These are phyloP conservation scores for Penicillium sclerotiorum DNA, from an alignment of 2,329 filamentous ascomycete genomes.

Conservation along the genomic window DNA sequence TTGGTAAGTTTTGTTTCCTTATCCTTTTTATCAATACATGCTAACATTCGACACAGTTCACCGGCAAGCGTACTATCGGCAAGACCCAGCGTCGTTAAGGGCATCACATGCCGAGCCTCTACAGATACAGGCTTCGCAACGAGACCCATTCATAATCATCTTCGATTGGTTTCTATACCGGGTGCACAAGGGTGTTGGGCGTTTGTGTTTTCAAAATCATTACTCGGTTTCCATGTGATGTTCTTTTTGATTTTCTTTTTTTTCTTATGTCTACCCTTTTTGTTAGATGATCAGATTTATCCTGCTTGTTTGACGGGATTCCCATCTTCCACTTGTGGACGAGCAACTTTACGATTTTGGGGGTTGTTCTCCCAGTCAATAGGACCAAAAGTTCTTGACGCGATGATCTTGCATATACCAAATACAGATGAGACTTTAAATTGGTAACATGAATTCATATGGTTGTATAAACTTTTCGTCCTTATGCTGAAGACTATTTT, in stretches of 20 bases:
- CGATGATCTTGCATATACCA: conserved; percentile 31
- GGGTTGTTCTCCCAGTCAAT: conserved; percentile 22
- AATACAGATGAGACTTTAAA: conserved; percentile 24
- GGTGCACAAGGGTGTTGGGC: conserved; percentile 36
- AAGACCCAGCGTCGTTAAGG: conserved; percentile 64
- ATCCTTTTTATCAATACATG: conserved; percentile 2
- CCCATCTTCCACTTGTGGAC: conserved; percentile 18
- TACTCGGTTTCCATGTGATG: no score
- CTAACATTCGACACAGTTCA: conserved; percentile 59
- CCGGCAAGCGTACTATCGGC: conserved; percentile 91
- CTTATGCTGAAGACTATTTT: no score
- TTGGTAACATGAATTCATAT: no score
- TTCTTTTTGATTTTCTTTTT: conserved; percentile 9
- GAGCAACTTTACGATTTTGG: conserved; percentile 23
- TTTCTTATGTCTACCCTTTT: conserved; percentile 10
- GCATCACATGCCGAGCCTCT: conserved; percentile 5
- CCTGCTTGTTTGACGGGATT: conserved; percentile 19
- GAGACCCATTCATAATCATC: conserved; percentile 34
- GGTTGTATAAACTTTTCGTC: no score
- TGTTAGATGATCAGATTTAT: conserved; percentile 8
- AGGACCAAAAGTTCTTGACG: conserved; percentile 31
- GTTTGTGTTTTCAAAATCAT: conserved; percentile 12
- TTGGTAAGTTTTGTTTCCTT: conserved; percentile 64
- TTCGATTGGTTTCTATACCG: conserved; percentile 32
- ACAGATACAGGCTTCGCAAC: conserved; percentile 26